Evolutionary conservation across 345 rosid genomes (phyloP).

Genomic region (Erysimum cheiranthoides): DNA sequence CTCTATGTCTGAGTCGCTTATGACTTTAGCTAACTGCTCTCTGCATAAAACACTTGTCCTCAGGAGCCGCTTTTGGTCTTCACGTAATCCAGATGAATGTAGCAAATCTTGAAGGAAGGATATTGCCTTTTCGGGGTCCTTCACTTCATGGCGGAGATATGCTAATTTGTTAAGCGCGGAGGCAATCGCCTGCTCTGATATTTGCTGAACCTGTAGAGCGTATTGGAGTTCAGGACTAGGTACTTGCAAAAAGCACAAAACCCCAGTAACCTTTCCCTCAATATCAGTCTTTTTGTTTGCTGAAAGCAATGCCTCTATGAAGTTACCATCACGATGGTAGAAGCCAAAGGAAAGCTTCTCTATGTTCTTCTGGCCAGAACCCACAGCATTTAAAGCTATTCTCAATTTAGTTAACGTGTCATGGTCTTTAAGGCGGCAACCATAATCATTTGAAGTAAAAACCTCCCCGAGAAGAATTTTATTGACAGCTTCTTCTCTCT

Average conservation of each 20-base stretch:
- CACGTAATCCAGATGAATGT: constrained; percentile 56
- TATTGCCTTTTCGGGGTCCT: constrained; percentile 64
- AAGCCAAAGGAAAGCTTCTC: constrained; percentile 74
- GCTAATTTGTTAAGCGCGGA: constrained; percentile 63
- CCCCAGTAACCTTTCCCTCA: constrained; percentile 70
- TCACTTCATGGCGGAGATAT: constrained; percentile 68
- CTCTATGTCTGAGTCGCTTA: constrained; percentile 66
- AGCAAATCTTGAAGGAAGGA: constrained; percentile 59
- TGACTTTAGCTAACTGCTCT: constrained; percentile 70
- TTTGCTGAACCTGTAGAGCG: constrained; percentile 71
- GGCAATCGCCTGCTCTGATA: constrained; percentile 73
- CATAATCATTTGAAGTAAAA: constrained; percentile 61
- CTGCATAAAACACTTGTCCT: constrained; percentile 59
- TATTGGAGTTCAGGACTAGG: constrained; percentile 81
- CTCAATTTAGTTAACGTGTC: constrained; percentile 74
- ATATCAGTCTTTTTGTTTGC: constrained; percentile 66
- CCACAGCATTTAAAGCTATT: constrained; percentile 62
- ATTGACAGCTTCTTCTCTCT: constrained; percentile 67
- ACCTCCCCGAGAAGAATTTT: constrained; percentile 82
- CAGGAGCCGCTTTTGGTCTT: constrained; percentile 65
- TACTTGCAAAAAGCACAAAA: constrained; percentile 74
- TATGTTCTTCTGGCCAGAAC: constrained; percentile 57
- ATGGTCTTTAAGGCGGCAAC: constrained; percentile 69
- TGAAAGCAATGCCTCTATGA: constrained; percentile 67
- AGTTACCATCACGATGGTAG: constrained; percentile 61